phyloP scores from a whole-genome alignment of 495 filamentous ascomycete genomes.

The Hyaloscypha finlandica region DNA sequence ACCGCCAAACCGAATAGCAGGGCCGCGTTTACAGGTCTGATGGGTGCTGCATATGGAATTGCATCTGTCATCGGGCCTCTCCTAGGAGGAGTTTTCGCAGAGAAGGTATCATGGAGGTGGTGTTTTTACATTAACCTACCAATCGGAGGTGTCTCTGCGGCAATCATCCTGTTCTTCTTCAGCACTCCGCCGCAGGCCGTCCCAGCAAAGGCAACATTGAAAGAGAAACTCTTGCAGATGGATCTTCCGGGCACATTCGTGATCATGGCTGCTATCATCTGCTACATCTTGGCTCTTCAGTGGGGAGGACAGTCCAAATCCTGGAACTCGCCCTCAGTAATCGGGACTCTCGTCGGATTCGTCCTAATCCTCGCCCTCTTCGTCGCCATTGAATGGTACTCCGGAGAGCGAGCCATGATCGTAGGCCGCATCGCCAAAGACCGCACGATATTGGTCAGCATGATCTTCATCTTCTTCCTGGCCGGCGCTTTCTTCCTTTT shows the following conservation, averaged over 20 bases:
- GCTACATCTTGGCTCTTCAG: constrained; percentile 76
- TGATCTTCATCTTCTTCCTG: constrained; percentile 54
- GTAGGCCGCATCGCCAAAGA: constrained; percentile 62
- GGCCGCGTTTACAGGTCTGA: constrained; percentile 52
- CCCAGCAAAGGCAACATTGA: constrained; percentile 22
- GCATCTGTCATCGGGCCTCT: constrained; percentile 74
- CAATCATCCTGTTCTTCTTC: constrained; percentile 48
- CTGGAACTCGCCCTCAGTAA: constrained; percentile 68
- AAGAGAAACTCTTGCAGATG: constrained; percentile 33
- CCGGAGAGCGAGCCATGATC: constrained; percentile 68
- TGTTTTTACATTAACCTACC: constrained; percentile 52
- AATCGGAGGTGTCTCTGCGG: constrained; percentile 51
- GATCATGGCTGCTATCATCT: constrained; percentile 59
- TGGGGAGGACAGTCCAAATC: constrained; percentile 78
- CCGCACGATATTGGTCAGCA: constrained; percentile 58
- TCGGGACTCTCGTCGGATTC: constrained; percentile 70
- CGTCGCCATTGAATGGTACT: constrained; percentile 59
- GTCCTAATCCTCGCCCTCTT: constrained; percentile 66
- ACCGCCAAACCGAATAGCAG: constrained; percentile 70
- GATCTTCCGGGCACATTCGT: constrained; percentile 31
- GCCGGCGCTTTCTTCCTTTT: constrained; percentile 62
- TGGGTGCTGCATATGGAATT: constrained; percentile 63
- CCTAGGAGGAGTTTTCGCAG: constrained; percentile 52
- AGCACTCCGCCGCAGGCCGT: constrained; percentile 46
- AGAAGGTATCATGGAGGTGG: constrained; percentile 42